A percentile compares a stretch with the other conserved stretches of the same genome.
Conservation (phyloP, 345 rosid species). For the Rhodomyrtus tomentosa region DNA sequence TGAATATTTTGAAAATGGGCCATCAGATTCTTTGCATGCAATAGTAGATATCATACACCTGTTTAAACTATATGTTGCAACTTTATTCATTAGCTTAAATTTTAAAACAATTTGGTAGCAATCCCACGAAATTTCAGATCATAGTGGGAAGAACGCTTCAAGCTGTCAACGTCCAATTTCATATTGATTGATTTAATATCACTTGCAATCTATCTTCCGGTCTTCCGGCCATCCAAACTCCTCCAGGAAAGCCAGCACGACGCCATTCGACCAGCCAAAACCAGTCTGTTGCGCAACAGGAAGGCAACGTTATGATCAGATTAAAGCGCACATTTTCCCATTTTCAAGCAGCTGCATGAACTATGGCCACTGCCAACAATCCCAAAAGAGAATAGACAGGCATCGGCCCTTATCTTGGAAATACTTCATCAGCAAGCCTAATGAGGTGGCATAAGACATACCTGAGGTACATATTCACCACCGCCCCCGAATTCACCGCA, state of each 20-base stretch:
- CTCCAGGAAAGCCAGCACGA: slow-evolving; percentile 70
- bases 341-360: background rate
- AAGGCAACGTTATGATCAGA: background rate
- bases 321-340: background rate
- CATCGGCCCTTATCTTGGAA: background rate
- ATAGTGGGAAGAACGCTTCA: background rate
- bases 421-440: background rate
- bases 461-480: slow-evolving; percentile 66
- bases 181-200: background rate
- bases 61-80: background rate
- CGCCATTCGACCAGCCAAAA: slow-evolving; percentile 97
- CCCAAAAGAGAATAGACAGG: background rate
- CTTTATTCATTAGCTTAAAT: no score
- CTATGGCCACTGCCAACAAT: background rate
- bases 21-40: background rate
- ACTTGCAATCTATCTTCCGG: slow-evolving; percentile 28
- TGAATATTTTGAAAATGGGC: background rate
- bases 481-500: slow-evolving; percentile 62
- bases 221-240: slow-evolving; percentile 88
- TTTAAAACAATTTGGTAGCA: no score
- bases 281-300: slow-evolving; percentile 56
- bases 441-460: background rate
- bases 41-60: background rate
- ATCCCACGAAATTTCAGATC: no score
- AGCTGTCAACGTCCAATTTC: background rate